Percentiles rank a stretch among this genome's conserved stretches.
Conservation (phyloP, 202 grass and related monocot species). For the Cymbopogon flexuosus region DNA sequence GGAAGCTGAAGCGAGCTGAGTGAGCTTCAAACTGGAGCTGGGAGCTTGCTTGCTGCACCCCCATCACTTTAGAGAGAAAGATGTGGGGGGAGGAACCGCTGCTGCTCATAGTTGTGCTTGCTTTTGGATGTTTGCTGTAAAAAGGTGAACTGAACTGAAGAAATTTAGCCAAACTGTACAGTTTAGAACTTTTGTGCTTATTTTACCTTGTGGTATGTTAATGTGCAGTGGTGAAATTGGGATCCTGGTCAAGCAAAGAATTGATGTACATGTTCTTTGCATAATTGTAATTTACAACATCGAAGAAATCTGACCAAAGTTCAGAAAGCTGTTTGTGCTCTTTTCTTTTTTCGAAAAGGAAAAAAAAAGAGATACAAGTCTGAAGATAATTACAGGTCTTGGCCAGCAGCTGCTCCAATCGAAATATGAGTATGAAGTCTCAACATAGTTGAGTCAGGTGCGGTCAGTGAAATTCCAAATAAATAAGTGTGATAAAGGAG, state of each 20-base stretch:
- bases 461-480: no score
- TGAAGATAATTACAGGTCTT: not conserved
- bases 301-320: not conserved
- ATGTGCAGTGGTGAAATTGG: not conserved
- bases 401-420: no score
- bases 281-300: not conserved
- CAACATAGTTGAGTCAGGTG: no score
- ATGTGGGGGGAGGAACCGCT: not conserved
- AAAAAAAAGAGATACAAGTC: not conserved
- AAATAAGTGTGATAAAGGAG: no score
- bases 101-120: not conserved
- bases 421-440: no score
- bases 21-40: conserved; percentile 21
- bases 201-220: not conserved
- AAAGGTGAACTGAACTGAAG: not conserved
- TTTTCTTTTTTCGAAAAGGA: no score
- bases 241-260: not conserved
- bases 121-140: not conserved
- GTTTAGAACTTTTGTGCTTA: not conserved
- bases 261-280: not conserved
- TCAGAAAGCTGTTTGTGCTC: not conserved
- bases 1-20: not conserved
- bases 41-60: conserved; percentile 20
- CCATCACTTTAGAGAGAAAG: not conserved
- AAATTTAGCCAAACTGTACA: not conserved